Evolutionary conservation across 148 eudicot genomes (phyloP), one percentile per base, ranked within the genome.

Genomic region (Cornus suecica): DNA sequence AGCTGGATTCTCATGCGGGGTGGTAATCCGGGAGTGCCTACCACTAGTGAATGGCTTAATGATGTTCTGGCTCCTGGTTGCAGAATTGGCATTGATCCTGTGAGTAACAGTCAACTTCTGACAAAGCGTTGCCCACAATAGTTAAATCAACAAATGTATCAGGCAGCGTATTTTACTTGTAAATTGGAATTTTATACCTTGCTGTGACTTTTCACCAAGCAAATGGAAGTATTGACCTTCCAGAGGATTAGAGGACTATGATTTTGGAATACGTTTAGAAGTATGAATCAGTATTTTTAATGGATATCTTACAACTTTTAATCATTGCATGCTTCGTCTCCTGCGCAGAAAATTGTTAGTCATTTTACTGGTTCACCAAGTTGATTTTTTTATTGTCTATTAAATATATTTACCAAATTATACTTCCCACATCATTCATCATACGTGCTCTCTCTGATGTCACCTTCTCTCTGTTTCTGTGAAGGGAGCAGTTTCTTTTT

Each of bases 401-500:
- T 2, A 48, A 25, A 27, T 6, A 24, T 32, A 24, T 32, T 64
- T 37, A 30, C 34, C 13, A 20, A 29, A 13, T 63, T 64, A 16
- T 23, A 51, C 52, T 25, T 26, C 27, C 56, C 67, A 6, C 30
- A 24, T n/a, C 22, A 28, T 72, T 65, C 60, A 3, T 23, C 67
- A 37, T 52, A 29, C 56, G 54, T 76, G 72, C 29, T 42, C 68
- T 67, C 71, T 78, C 80, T 92, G 86, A 87, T 88, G 77, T 86
- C 66, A 86, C 71, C 61, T 82, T 79, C 62, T 74, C 70, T 76
- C 80, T 89, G 71, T 85, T 87, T 84, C 78, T 88, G 90, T 87
- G 94, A 96, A 90, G 99, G 97, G 88, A 82, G 82, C 97, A 96
- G 99, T 93, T 93, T 83, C 92, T 96, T 80, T 93, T 96, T 84